A percentile compares a stretch with the other conserved stretches of the same genome.
phyloP scores from a whole-genome alignment of 495 filamentous ascomycete genomes.

The Neurospora intermedia region DNA sequence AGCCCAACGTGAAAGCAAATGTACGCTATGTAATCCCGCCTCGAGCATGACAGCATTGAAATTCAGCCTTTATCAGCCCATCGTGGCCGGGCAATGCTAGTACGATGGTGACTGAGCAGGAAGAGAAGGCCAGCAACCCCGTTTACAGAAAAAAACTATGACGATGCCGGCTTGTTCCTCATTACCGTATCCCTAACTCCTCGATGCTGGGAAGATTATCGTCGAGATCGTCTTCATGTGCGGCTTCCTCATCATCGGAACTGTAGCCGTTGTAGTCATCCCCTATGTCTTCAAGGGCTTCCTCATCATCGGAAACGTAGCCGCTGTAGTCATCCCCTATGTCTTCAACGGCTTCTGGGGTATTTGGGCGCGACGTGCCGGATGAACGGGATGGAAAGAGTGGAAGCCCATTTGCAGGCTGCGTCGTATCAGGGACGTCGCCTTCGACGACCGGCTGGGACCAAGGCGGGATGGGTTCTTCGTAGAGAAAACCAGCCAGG shows the following conservation, averaged over 20 bases:
- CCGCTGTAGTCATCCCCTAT: not conserved
- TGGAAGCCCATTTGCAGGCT: not conserved
- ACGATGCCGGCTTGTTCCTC: not conserved
- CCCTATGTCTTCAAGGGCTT: not conserved
- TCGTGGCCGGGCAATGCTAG: not conserved
- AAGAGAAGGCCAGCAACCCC: not conserved
- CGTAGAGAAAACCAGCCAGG: not conserved
- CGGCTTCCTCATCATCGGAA: not conserved
- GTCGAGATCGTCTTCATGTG: not conserved
- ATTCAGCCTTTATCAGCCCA: not conserved
- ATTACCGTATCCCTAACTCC: not conserved
- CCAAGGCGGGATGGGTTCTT: not conserved
- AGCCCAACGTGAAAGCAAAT: not conserved
- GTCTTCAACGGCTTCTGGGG: not conserved
- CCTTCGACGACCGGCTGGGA: not conserved
- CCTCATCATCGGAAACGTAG: not conserved
- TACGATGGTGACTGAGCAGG: not conserved
- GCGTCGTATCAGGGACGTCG: not conserved
- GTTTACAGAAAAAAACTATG: not conserved
- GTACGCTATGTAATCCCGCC: not conserved
- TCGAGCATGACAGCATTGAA: not conserved
- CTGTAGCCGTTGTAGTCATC: not conserved
- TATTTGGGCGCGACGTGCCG: not conserved
- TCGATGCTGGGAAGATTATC: not conserved
- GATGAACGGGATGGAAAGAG: not conserved